Percentiles rank a stretch among this genome's conserved stretches.
These are phyloP conservation scores for Wallemia hederae DNA, from an alignment of 1,284 basidiomycete species.

Conservation along the genomic window DNA sequence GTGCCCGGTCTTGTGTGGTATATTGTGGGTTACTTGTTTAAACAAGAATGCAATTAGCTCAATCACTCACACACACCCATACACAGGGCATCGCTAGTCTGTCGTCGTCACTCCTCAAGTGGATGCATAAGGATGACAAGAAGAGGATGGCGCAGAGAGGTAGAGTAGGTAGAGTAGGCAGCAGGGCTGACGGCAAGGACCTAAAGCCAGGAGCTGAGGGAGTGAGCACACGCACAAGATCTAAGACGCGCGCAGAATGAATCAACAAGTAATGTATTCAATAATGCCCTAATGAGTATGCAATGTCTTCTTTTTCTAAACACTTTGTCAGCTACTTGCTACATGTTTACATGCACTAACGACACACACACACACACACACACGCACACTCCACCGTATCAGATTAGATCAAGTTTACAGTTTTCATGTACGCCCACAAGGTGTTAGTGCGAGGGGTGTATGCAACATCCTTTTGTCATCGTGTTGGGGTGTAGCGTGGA, in stretches of 20 bases:
- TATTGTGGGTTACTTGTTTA: too few species aligned
- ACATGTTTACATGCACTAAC: too few species aligned
- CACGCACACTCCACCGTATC: too few species aligned
- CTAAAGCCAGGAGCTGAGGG: too few species aligned
- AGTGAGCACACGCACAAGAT: too few species aligned
- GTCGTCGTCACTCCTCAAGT: background rate
- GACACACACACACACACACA: too few species aligned
- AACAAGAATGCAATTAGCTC: too few species aligned
- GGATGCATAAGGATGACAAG: background rate
- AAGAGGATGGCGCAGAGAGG: background rate
- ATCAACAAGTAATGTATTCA: background rate
- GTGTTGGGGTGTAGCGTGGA: background rate
- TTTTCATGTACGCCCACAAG: background rate
- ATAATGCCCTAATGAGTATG: background rate
- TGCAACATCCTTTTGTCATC: background rate
- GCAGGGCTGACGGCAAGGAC: too few species aligned
- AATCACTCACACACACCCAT: too few species aligned
- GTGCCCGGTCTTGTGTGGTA: background rate
- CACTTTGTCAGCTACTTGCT: too few species aligned
- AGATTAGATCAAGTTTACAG: background rate
- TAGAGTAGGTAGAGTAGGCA: background rate
- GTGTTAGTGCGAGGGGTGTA: background rate
- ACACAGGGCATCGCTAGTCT: background rate
- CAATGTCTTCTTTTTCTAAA: background rate
- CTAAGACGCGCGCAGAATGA: background rate